Percentiles rank a stretch among this genome's conserved stretches.
These are phyloP conservation scores for Lupinus albus DNA, from an alignment of 306 rosid genomes.

Conservation along the genomic window DNA sequence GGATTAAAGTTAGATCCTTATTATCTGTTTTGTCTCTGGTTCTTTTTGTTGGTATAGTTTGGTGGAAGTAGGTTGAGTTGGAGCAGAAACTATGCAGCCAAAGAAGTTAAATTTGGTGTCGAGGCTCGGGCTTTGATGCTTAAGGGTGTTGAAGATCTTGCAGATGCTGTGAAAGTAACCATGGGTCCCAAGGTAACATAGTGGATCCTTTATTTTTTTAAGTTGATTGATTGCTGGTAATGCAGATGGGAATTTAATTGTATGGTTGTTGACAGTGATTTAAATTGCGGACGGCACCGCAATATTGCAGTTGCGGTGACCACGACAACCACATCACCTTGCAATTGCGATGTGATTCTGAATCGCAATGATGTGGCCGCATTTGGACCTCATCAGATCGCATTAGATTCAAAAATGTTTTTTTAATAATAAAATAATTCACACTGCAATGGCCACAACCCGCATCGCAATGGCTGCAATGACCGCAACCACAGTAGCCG, in stretches of 20 bases:
- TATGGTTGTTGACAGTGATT: conserved; percentile 17
- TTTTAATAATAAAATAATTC: no score
- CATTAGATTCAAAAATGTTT: no score
- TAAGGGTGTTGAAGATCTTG: conserved; percentile 91
- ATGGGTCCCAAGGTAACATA: conserved; percentile 91
- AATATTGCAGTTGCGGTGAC: no score
- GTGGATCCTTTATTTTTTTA: neutral
- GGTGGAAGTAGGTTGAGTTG: conserved; percentile 71
- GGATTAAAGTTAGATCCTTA: no score
- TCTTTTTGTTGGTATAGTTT: conserved; percentile 48
- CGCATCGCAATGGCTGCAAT: no score
- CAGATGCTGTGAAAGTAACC: conserved; percentile 92
- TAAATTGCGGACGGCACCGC: no score
- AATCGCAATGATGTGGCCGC: no score
- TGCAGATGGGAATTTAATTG: neutral
- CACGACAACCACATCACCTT: no score
- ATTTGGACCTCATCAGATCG: no score
- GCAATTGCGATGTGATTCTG: no score
- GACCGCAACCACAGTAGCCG: no score
- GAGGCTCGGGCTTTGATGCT: conserved; percentile 96
- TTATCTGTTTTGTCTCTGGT: neutral
- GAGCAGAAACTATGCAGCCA: conserved; percentile 87
- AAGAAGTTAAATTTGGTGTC: conserved; percentile 88
- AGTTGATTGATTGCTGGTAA: neutral
- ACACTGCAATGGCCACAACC: no score